These are phyloP conservation scores for Eucalyptus viminalis DNA, from an alignment of 345 rosid species.

Conservation along the genomic window DNA sequence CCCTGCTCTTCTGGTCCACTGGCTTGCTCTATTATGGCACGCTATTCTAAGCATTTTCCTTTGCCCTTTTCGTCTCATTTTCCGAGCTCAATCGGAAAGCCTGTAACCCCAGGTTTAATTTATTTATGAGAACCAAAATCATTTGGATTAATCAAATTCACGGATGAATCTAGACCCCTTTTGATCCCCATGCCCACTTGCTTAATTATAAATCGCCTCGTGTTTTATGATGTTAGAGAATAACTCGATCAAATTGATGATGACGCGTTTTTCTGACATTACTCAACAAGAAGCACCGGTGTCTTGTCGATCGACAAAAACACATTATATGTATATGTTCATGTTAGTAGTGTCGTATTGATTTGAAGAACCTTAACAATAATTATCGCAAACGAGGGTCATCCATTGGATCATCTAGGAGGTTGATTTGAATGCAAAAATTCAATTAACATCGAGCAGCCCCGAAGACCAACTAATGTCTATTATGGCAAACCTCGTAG, in stretches of 20 bases:
- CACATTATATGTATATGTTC: background rate
- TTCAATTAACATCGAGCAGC: background rate
- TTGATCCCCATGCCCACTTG: background rate
- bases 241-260: accelerated
- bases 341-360: background rate
- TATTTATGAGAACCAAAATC: background rate
- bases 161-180: background rate
- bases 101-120: background rate
- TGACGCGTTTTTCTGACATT: accelerated
- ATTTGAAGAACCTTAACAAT: background rate
- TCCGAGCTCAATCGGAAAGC: background rate
- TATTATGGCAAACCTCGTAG: background rate
- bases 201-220: background rate
- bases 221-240: background rate
- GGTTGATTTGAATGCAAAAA: background rate
- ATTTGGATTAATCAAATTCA: background rate
- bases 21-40: background rate
- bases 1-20: background rate
- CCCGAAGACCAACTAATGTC: background rate
- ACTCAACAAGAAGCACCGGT: accelerated
- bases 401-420: background rate
- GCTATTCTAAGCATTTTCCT: background rate
- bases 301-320: accelerated
- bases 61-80: background rate
- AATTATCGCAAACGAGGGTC: background rate